Conservation (phyloP, 495 filamentous ascomycete genomes). For the Astrothelium subdiscretum region DNA sequence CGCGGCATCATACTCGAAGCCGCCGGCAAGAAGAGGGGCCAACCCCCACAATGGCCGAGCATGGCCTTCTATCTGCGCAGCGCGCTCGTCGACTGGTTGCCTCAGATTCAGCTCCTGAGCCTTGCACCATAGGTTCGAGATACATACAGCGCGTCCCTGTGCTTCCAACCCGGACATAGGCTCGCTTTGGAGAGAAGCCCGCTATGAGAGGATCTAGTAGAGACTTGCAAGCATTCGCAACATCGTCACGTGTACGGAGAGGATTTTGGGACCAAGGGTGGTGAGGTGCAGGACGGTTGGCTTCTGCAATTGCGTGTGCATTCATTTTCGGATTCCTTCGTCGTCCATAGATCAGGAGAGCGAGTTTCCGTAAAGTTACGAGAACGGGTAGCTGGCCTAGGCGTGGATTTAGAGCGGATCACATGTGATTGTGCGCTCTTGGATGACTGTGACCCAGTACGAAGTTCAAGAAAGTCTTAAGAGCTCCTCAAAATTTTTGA, state of each 20-base stretch:
- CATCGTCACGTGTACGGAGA: conserved; percentile 24
- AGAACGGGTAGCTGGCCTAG: too few relatives aligned
- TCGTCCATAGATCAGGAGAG: neutral
- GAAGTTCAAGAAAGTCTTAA: too few relatives aligned
- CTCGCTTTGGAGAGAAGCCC: conserved; percentile 21
- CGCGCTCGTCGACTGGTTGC: conserved; percentile 47
- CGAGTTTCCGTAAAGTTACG: too few relatives aligned
- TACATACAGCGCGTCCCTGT: conserved; percentile 24
- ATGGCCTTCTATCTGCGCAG: conserved; percentile 66
- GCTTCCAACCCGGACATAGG: conserved; percentile 22
- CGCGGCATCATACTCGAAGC: conserved; percentile 48
- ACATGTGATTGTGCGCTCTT: neutral
- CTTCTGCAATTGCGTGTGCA: conserved; percentile 7
- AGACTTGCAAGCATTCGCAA: conserved; percentile 24
- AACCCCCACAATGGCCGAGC: conserved; percentile 66
- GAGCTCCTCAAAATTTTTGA: too few relatives aligned
- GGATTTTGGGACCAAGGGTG: conserved; percentile 28
- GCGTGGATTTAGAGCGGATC: neutral
- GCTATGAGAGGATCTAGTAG: conserved; percentile 26
- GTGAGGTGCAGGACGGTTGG: conserved; percentile 12
- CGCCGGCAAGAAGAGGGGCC: conserved; percentile 54
- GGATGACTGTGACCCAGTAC: too few relatives aligned
- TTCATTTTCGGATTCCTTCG: neutral
- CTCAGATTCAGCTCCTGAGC: neutral
- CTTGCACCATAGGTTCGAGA: neutral